These are phyloP conservation scores for Lagenidium sp. DNA, from an alignment of 352 stramenopile genomes.

Conservation along the genomic window DNA sequence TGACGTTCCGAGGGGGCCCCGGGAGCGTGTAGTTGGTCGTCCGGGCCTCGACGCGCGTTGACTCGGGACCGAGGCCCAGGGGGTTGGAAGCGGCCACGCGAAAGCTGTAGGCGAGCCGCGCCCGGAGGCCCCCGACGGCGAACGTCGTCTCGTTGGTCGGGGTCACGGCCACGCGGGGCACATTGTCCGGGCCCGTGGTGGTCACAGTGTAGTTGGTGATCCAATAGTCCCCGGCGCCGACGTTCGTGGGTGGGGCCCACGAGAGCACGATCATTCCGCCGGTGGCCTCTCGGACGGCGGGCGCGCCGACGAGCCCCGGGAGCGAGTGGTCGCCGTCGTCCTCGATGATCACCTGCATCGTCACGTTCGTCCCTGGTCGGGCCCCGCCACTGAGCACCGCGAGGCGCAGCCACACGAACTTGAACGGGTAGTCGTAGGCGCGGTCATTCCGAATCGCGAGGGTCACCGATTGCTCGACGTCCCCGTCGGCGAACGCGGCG, in stretches of 20 bases:
- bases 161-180: slow-evolving; percentile 9
- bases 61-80: slow-evolving; percentile 16
- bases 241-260: slow-evolving; percentile 37
- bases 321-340: slow-evolving; percentile 42
- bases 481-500: slow-evolving; percentile 27
- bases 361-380: slow-evolving; percentile 15
- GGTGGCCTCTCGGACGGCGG: slow-evolving; percentile 16
- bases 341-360: slow-evolving; percentile 23
- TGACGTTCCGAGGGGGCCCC: slow-evolving; percentile 14
- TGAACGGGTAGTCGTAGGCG: slow-evolving; percentile 34
- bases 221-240: slow-evolving; percentile 23
- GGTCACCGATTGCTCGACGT: slow-evolving; percentile 10
- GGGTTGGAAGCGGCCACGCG: slow-evolving; percentile 30
- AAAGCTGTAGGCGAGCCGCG: slow-evolving; percentile 22
- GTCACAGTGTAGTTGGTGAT: slow-evolving; percentile 32
- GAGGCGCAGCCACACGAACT: slow-evolving; percentile 30
- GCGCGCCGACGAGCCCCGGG: slow-evolving; percentile 18
- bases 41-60: slow-evolving; percentile 2
- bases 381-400: slow-evolving; percentile 17
- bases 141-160: slow-evolving; percentile 25
- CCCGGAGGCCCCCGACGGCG: slow-evolving; percentile 16
- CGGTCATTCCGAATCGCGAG: slow-evolving; percentile 35
- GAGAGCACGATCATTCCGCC: slow-evolving; percentile 32
- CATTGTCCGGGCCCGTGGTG: slow-evolving; percentile 6
- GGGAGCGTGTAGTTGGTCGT: slow-evolving; percentile 36